Conservation (phyloP, 2,329 filamentous ascomycete genomes). For the Trichoderma polysporum region DNA sequence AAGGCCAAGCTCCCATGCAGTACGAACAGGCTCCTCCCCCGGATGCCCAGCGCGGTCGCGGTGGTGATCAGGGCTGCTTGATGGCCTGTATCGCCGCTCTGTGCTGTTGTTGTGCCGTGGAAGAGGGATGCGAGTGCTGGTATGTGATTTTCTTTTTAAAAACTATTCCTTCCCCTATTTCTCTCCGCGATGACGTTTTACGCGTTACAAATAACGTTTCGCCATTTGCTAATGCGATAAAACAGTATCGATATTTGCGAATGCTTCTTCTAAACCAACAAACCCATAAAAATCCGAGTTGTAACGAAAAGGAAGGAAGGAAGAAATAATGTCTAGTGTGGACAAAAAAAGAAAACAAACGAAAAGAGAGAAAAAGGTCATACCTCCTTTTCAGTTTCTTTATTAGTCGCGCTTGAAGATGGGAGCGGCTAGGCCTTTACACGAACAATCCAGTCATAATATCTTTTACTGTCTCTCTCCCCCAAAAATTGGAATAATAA, state of each 20-base stretch:
- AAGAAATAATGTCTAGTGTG: neutral
- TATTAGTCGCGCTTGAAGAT: neutral
- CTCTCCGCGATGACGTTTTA: neutral
- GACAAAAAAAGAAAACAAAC: neutral
- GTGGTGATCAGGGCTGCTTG: constrained; percentile 44
- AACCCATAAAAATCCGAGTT: neutral
- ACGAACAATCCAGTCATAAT: neutral
- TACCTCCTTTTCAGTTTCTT: neutral
- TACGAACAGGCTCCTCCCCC: constrained; percentile 40
- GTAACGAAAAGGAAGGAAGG: neutral
- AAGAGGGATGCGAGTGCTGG: constrained; percentile 53
- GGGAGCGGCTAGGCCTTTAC: neutral
- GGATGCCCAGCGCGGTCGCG: constrained; percentile 30
- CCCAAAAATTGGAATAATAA: neutral
- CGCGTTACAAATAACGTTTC: neutral
- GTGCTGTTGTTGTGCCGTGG: constrained; percentile 52
- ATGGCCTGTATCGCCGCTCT: constrained; percentile 48
- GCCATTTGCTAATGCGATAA: neutral
- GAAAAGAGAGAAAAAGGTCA: neutral
- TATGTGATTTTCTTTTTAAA: constrained; percentile 31
- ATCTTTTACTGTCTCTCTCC: neutral
- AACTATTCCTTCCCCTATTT: neutral
- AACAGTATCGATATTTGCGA: constrained; percentile 44
- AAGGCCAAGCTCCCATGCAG: constrained; percentile 44
- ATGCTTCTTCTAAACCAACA: constrained; percentile 36